phyloP scores from a whole-genome alignment of 2,329 filamentous ascomycete species.

The Cytospora leucostoma region DNA sequence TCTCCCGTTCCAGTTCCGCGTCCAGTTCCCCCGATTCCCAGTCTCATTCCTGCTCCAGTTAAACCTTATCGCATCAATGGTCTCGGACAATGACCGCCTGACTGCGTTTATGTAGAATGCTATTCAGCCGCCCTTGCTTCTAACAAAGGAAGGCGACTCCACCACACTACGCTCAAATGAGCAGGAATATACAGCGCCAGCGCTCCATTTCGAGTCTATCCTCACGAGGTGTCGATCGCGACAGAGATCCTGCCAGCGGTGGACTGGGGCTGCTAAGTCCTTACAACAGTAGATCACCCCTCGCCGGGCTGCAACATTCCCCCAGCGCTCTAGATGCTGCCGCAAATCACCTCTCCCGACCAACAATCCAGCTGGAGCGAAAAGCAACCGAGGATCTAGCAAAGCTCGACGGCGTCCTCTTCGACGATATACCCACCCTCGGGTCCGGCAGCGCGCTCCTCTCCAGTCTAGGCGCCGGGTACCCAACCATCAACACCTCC shows the following conservation, averaged over 20 bases:
- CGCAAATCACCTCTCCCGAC: conserved; percentile 21
- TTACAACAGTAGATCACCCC: conserved; percentile 28
- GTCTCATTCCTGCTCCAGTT: no score
- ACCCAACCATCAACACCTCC: conserved; percentile 22
- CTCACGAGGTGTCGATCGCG: conserved; percentile 25
- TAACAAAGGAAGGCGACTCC: conserved; percentile 19
- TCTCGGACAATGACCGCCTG: conserved; percentile 1
- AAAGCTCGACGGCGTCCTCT: conserved; percentile 30
- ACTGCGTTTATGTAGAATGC: conserved; percentile 12
- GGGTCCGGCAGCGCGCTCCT: conserved; percentile 28
- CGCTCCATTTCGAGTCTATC: conserved; percentile 29
- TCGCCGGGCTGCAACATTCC: conserved; percentile 26
- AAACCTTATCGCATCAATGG: not conserved
- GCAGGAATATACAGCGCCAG: conserved; percentile 28
- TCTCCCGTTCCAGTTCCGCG: not conserved
- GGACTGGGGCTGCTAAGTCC: conserved; percentile 26
- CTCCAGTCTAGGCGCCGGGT: conserved; percentile 24
- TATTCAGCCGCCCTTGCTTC: conserved; percentile 12
- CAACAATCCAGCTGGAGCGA: conserved; percentile 24
- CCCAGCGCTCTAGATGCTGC: conserved; percentile 25
- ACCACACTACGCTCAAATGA: conserved; percentile 25
- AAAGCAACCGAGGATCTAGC: conserved; percentile 26
- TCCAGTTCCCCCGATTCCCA: not conserved
- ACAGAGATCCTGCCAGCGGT: conserved; percentile 25
- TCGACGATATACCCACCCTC: conserved; percentile 30